Evolutionary conservation across 495 filamentous ascomycete genomes (phyloP).

Genomic region (Penicillium riverlandense): DNA sequence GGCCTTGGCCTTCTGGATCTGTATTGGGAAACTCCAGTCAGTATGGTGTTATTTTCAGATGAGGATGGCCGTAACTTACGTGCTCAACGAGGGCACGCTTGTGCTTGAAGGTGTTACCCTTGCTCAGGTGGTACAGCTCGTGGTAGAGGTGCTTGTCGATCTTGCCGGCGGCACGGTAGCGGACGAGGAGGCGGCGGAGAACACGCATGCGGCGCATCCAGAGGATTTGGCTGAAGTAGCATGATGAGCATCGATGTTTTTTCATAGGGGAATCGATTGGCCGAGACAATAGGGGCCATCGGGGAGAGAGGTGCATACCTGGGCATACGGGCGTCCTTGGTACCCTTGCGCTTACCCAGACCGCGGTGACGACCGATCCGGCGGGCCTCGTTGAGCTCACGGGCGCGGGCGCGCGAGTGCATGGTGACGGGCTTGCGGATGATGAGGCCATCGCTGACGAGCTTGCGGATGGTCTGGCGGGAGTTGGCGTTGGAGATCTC

Average conservation of each 20-base stretch:
- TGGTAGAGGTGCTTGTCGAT: constrained; percentile 99
- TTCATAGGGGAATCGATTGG: background rate
- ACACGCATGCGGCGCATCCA: constrained; percentile 99
- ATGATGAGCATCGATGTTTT: background rate
- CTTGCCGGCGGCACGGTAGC: constrained; percentile 99
- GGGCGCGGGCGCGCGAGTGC: constrained; percentile 95
- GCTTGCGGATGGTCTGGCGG: constrained; percentile 99
- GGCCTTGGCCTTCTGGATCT: constrained; percentile 99
- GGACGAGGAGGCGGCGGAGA: constrained; percentile 95
- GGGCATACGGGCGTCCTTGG: constrained; percentile 98
- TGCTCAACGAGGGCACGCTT: constrained; percentile 99
- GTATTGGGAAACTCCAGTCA: constrained; percentile 22
- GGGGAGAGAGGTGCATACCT: constrained; percentile 52
- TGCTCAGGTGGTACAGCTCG: constrained; percentile 98
- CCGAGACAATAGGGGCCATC: background rate
- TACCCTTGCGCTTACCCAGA: constrained; percentile 99
- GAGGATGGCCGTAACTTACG: constrained; percentile 56
- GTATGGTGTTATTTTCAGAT: constrained; percentile 5
- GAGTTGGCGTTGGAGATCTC: constrained; percentile 99
- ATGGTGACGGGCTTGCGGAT: constrained; percentile 99
- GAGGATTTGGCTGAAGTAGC: constrained; percentile 66
- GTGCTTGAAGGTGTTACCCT: constrained; percentile 99
- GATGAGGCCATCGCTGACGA: constrained; percentile 99
- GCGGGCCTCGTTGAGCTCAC: constrained; percentile 82
- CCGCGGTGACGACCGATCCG: constrained; percentile 93